Evolutionary conservation across 2,329 filamentous ascomycete species (phyloP), one percentile per base, ranked within the genome.

Genomic region (Exophiala lecanii-corni): DNA sequence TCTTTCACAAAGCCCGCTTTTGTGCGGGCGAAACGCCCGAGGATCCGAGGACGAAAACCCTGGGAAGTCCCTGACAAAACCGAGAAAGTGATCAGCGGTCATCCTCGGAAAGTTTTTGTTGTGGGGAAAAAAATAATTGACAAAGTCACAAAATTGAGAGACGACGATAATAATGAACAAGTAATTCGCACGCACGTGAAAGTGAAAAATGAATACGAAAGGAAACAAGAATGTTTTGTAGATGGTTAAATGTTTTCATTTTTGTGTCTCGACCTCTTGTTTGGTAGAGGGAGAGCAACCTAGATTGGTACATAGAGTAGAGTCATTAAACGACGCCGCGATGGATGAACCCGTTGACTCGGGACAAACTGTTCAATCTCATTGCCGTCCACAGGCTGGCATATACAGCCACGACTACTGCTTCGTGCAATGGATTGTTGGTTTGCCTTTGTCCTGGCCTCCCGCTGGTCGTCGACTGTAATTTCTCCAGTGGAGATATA

Each of bases 401-500:
- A 41, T 37, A 25, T 33, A 26, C 31, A 42, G 46, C 46, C 49
- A 52, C 51, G 46, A 54, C 51, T 54, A 45, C 49, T 46, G 47
- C 38, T 42, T 51, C 36, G n/a, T 23, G 31, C 38, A 44, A 33
- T 19, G 36, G 39, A 38, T n/a, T 12, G 15, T 17, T 38, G 15
- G 16, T 9, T 32, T 16, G 19, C 36, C 40, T 19, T 33, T 25
- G 35, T 43, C 25, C 35, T 23, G 10, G 17, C 21, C 20, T 16
- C 13, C 21, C 20, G 10, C 9, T 19, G 17, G 21, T 15, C 23
- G 18, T n/a, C 12, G 23, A 26, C 6, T 26, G 23, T 6, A 26
- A 12, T n/a, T 26, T 26, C 23, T 26, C 23, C 23, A n/a, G 23
- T 26, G 12, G 23, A 26, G 23, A 26, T 26, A 26, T 26, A 12